Percentiles rank a stretch among this genome's conserved stretches.
Evolutionary conservation across 164 flowering plant genomes (phyloP).

Genomic region (Vitis rotundifolia): DNA sequence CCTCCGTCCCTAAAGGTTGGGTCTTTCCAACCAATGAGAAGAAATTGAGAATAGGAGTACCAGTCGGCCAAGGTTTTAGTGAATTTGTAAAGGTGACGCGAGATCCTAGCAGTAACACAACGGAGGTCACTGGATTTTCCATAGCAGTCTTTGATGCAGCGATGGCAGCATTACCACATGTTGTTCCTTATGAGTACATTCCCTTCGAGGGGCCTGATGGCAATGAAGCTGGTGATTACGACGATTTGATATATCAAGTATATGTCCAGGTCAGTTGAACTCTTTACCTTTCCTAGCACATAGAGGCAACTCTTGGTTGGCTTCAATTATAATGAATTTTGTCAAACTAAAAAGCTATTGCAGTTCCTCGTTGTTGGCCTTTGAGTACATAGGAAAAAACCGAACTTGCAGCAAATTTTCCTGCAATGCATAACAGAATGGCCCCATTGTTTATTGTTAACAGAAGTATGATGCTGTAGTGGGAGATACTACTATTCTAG

Average conservation of each 20-base stretch:
- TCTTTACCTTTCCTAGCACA: too few relatives aligned
- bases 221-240: background rate
- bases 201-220: background rate
- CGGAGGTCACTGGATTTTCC: background rate
- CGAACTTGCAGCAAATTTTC: too few relatives aligned
- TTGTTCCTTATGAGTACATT: background rate
- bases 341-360: too few relatives aligned
- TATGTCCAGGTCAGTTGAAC: conserved; percentile 16
- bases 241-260: conserved; percentile 21
- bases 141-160: background rate
- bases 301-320: too few relatives aligned
- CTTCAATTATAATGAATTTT: too few relatives aligned
- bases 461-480: conserved; percentile 38
- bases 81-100: conserved; percentile 34
- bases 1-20: conserved; percentile 29
- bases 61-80: conserved; percentile 31
- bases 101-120: background rate
- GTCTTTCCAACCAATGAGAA: conserved; percentile 30
- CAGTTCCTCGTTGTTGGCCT: too few relatives aligned
- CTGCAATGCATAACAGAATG: too few relatives aligned
- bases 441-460: background rate
- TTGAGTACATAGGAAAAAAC: too few relatives aligned
- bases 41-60: conserved; percentile 43
- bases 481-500: conserved; percentile 34
- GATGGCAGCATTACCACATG: background rate